phyloP scores from a whole-genome alignment of 1,284 basidiomycete species.

The Apiotrichum sp. region DNA sequence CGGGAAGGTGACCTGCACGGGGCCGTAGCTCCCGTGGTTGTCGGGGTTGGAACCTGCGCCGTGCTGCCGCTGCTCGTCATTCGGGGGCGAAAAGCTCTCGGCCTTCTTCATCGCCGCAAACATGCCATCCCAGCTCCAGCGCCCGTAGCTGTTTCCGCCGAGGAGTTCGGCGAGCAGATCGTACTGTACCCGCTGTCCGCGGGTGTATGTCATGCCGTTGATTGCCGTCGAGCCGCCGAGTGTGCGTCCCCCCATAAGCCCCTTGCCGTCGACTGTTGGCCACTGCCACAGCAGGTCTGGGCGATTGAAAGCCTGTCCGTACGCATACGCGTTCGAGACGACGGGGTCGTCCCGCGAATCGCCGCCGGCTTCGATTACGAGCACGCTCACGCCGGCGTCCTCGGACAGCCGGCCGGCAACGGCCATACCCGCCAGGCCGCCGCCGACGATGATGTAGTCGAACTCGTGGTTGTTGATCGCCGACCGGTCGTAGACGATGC shows the following conservation, averaged over 20 bases:
- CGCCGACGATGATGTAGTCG: conserved; percentile 14
- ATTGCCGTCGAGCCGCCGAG: conserved; percentile 27
- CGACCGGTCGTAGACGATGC: background rate
- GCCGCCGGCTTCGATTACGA: conserved; percentile 24
- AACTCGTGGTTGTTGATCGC: conserved; percentile 1
- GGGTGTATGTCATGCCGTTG: conserved; percentile 50
- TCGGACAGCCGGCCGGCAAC: conserved; percentile 11
- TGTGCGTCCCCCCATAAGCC: conserved; percentile 14
- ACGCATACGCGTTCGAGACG: conserved; percentile 16
- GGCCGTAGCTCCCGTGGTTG: conserved; percentile 54
- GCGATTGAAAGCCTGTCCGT: conserved; percentile 16
- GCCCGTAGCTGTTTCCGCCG: conserved; percentile 22
- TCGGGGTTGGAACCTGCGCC: conserved; percentile 46
- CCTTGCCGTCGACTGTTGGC: conserved; percentile 13
- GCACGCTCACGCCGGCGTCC: conserved; percentile 1
- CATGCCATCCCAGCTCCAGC: conserved; percentile 57
- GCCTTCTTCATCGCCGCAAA: conserved; percentile 55
- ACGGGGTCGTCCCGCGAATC: conserved; percentile 20
- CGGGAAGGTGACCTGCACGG: conserved; percentile 52
- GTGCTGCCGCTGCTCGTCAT: conserved; percentile 47
- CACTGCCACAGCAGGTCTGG: conserved; percentile 19
- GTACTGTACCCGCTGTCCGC: conserved; percentile 56
- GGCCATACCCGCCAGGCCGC: conserved; percentile 11
- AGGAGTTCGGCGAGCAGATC: conserved; percentile 56
- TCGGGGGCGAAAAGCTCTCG: conserved; percentile 56